Percentiles rank a stretch among this genome's conserved stretches.
Evolutionary conservation across 1,139 yeast species (phyloP).

Genomic region (Nakaseomyces bracarensis): DNA sequence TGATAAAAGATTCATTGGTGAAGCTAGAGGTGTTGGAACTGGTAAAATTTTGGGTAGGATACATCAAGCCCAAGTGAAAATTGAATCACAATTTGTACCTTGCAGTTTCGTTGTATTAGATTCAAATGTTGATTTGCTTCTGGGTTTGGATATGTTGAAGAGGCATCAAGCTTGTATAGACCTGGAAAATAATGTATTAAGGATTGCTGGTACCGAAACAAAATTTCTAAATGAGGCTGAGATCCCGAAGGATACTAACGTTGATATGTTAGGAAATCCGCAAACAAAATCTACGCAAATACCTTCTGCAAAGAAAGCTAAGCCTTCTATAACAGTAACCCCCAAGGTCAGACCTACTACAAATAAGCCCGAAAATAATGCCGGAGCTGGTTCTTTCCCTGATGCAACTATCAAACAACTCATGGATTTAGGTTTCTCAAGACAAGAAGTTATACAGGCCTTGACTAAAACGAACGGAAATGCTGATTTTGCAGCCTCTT

Average conservation of each 20-base stretch:
- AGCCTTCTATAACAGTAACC: constrained; percentile 11
- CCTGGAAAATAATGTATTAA: constrained; percentile 55
- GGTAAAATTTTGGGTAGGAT: constrained; percentile 73
- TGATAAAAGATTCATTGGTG: constrained; percentile 75
- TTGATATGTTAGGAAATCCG: constrained; percentile 5
- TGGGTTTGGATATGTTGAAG: constrained; percentile 58
- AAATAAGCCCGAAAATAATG: constrained; percentile 17
- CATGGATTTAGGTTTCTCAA: constrained; percentile 61
- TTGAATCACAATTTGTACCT: constrained; percentile 60
- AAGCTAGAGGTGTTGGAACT: constrained; percentile 86
- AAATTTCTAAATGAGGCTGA: constrained; percentile 68
- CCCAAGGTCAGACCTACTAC: constrained; percentile 21
- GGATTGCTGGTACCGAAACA: constrained; percentile 64
- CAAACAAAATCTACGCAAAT: constrained; percentile 3
- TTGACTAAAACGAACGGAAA: constrained; percentile 63
- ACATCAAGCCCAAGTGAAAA: constrained; percentile 79
- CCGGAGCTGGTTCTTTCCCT: constrained; percentile 26
- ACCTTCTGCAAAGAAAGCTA: not conserved
- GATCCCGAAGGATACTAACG: constrained; percentile 40
- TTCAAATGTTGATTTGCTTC: constrained; percentile 56
- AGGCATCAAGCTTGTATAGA: constrained; percentile 83
- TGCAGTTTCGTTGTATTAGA: constrained; percentile 80
- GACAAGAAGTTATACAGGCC: constrained; percentile 57
- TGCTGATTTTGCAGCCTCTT: constrained; percentile 76
- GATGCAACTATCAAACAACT: constrained; percentile 48